Conservation (phyloP, 495 filamentous ascomycete species). For the Hypomontagnella monticulosa region DNA sequence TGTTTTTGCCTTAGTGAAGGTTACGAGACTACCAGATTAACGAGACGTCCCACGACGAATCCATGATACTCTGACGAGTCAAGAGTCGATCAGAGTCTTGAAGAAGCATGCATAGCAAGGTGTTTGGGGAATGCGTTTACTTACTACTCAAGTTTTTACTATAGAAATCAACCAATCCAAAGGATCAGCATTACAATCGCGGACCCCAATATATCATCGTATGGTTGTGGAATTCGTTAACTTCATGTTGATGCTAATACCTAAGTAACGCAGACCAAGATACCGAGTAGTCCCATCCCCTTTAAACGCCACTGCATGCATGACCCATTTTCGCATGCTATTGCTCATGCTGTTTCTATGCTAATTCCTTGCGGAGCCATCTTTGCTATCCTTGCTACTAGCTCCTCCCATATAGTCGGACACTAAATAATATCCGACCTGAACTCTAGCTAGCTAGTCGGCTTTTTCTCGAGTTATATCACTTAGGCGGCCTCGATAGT, state of each 20-base stretch:
- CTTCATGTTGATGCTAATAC: conserved; percentile 17
- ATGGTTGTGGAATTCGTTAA: conserved; percentile 4
- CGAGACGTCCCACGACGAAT: background rate
- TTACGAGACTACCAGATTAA: background rate
- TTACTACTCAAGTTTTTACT: background rate
- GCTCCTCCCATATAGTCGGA: conserved; percentile 9
- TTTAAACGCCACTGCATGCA: conserved; percentile 25
- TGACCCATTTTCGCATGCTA: conserved; percentile 12
- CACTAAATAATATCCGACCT: background rate
- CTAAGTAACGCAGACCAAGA: background rate
- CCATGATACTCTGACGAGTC: background rate
- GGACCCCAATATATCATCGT: background rate
- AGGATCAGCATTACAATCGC: background rate
- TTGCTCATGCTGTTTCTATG: conserved; percentile 14
- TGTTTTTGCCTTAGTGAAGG: background rate
- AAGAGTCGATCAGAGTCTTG: background rate
- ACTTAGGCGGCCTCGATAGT: conserved; percentile 26
- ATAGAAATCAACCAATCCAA: background rate
- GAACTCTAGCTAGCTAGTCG: background rate
- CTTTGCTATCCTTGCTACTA: background rate
- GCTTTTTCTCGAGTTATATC: background rate
- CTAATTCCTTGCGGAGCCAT: conserved; percentile 23
- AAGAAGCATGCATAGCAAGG: conserved; percentile 23
- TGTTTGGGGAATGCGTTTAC: conserved; percentile 7
- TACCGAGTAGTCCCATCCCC: conserved; percentile 3